Evolutionary conservation across 1,139 yeast genomes (phyloP), one percentile per base, ranked within the genome.

Genomic region (Blastobotrys aristatus): DNA sequence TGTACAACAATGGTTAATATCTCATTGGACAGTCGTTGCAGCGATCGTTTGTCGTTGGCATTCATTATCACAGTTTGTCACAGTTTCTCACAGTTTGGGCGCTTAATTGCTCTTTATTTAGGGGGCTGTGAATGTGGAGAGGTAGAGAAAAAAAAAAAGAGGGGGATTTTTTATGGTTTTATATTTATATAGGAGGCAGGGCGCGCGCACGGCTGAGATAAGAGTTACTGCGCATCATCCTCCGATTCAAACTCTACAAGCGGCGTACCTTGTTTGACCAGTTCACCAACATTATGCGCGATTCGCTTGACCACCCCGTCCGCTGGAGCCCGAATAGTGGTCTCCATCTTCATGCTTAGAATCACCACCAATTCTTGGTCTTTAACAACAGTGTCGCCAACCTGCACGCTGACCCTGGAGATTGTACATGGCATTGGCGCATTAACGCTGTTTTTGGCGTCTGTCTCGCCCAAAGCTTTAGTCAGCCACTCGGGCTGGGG

Each of bases 261-360:
- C 20, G 59, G 56, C 13, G 63, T 59, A 17, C 68, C 68, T 47
- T 64, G 67, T 47, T 63, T 64, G 43, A 63, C 66, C 21, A 63
- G 55, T 14, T 62, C 66, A 6, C 68, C 68, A 2, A 53, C 59
- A 5, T 49, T 57, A 40, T 61, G 65, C 3, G 65, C 63, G 21
- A 64, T 56, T 17, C 65, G 53, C 50, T 60, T 60, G 42, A 64
- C 52, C 13, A 56, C 53, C 1, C 67, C 67, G 32, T 61, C 67
- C 40, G 61, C 49, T 10, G 61, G 62, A 29, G 58, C 50, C 48
- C 62, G 61, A 8, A 70, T 59, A 5, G 71, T 64, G 37, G 74
- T 72, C 55, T 72, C 76, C 75, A 72, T 73, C 54, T 72, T 72
- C 76, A 72, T 72, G 31, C 76, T 72, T 53, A 72, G 71, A 30